Evolutionary conservation across 371 early-diverging fungal species (phyloP).

Genomic region (Entomophthora muscae): DNA sequence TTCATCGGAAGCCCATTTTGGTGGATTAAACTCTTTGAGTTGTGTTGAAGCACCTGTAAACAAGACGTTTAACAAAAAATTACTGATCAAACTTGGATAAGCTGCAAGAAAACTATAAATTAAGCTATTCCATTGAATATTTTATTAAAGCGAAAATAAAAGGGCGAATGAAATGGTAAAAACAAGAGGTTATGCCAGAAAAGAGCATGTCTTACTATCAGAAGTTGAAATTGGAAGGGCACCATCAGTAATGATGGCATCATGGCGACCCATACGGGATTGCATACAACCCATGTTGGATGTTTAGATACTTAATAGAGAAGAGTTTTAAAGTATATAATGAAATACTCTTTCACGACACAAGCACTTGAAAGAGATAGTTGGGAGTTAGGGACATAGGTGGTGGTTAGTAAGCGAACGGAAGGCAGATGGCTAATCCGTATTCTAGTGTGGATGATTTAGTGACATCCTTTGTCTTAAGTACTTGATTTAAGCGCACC

Average conservation of each 20-base stretch:
- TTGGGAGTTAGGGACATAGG: too few species aligned
- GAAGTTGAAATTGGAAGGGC: not conserved
- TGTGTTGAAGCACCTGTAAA: not conserved
- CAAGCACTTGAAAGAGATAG: too few species aligned
- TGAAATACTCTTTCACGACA: too few species aligned
- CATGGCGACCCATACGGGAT: not conserved
- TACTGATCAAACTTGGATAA: not conserved
- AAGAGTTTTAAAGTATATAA: too few species aligned
- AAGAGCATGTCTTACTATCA: not conserved
- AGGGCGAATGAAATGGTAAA: not conserved
- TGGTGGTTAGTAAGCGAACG: too few species aligned
- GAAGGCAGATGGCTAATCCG: too few species aligned
- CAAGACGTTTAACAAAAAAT: not conserved
- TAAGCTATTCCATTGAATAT: too few species aligned
- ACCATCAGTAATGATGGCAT: not conserved
- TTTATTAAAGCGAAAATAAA: too few species aligned
- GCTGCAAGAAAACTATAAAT: not conserved
- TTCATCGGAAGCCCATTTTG: constrained; percentile 21
- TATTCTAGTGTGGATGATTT: too few species aligned
- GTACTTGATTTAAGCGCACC: too few species aligned
- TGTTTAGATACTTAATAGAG: too few species aligned
- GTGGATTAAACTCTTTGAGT: not conserved
- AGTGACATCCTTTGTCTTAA: too few species aligned
- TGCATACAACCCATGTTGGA: constrained; percentile 6
- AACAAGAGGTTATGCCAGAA: not conserved